Evolutionary conservation across 2,329 filamentous ascomycete genomes (phyloP).

Genomic region (Aspergillus udagawae): DNA sequence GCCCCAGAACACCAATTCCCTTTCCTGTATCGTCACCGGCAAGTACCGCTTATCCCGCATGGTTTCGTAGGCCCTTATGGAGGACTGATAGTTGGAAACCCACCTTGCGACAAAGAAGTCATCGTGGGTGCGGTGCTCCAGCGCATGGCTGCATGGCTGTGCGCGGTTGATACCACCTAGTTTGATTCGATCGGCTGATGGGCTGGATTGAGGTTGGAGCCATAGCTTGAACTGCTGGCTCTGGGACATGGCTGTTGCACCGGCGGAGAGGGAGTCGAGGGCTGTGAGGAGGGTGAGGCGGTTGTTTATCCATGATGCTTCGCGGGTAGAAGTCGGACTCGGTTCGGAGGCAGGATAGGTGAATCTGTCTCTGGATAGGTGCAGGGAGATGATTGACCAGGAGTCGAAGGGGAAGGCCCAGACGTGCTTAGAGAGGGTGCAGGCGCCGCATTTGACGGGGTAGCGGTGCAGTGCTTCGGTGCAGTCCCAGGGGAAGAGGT

Average conservation of each 20-base stretch:
- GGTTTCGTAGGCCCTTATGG: not conserved
- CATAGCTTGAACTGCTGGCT: conserved; percentile 26
- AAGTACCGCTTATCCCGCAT: not conserved
- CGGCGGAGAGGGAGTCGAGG: conserved; percentile 24
- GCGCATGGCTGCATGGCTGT: not conserved
- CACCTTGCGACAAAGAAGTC: not conserved
- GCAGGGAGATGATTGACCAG: conserved; percentile 40
- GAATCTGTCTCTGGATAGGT: conserved; percentile 30
- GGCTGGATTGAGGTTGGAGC: conserved; percentile 19
- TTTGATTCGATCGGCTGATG: not conserved
- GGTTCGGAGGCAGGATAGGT: conserved; percentile 28
- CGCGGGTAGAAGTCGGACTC: not conserved
- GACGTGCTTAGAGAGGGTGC: conserved; percentile 44
- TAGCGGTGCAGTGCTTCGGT: conserved; percentile 43
- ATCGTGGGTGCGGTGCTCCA: not conserved
- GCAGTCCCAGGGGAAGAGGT: conserved; percentile 47
- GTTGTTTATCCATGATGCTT: conserved; percentile 31
- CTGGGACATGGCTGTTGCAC: conserved; percentile 33
- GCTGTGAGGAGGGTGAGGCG: conserved; percentile 32
- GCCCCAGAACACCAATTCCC: not conserved
- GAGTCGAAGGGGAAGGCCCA: conserved; percentile 45
- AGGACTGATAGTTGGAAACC: rapidly evolving
- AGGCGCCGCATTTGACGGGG: conserved; percentile 35
- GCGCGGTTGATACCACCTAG: not conserved
- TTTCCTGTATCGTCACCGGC: not conserved